These are phyloP conservation scores for Apiospora koreana DNA, from an alignment of 2,329 filamentous ascomycete genomes.

Conservation along the genomic window DNA sequence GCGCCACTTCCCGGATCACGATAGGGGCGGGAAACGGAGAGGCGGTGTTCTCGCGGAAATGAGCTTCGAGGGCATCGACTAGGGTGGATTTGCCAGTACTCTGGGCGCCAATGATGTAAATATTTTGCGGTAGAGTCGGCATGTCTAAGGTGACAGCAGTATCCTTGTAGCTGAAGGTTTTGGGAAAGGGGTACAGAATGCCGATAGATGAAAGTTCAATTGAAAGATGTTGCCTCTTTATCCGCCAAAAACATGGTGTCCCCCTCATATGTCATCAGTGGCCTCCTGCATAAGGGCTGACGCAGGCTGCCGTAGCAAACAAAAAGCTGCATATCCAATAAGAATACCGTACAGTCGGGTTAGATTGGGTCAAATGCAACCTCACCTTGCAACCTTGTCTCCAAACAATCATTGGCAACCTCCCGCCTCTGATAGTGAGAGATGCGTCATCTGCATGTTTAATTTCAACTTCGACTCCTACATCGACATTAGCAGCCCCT, in stretches of 20 bases:
- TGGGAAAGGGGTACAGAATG: neutral
- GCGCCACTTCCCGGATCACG: slow-evolving; percentile 40
- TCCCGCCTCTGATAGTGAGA: too few relatives aligned
- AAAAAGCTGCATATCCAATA: neutral
- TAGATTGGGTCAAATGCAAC: neutral
- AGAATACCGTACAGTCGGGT: neutral
- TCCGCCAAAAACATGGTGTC: neutral
- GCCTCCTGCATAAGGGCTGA: neutral
- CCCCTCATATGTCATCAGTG: neutral
- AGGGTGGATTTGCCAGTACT: slow-evolving; percentile 48
- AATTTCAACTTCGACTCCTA: neutral
- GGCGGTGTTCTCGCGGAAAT: slow-evolving; percentile 20
- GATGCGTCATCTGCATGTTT: neutral
- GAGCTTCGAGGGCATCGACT: slow-evolving; percentile 32
- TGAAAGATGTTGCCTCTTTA: neutral
- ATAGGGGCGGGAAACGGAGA: slow-evolving; percentile 16
- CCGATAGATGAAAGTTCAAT: neutral
- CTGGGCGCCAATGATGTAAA: slow-evolving; percentile 47
- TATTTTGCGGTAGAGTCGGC: slow-evolving; percentile 12
- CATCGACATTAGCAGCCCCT: too few relatives aligned
- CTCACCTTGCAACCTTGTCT: too few relatives aligned
- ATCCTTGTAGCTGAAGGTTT: neutral
- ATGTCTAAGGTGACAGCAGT: neutral
- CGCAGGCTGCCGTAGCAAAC: neutral
- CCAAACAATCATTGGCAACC: too few relatives aligned